Base-by-base conservation (phyloP, 306 rosid species). In the Canavalia ensiformis region DNA sequence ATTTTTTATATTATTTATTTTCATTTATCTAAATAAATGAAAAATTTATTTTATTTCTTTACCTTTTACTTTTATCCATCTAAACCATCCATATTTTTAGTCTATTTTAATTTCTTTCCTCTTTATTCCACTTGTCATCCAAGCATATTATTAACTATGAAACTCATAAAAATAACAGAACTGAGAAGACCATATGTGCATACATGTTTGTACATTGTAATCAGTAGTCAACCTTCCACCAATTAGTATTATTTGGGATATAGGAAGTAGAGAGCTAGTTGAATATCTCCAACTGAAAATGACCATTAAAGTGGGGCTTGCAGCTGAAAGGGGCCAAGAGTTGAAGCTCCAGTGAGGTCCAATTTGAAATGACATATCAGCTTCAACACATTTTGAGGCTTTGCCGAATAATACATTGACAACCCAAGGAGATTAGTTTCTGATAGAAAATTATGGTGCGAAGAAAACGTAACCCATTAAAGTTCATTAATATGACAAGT, bases 141-240 rank as follows among this genome's bases (percentile, higher is more conserved):
- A 18, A 18, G 25, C 25, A 18, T 18, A 18, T 18, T 18, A 18
- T 18, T 18, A 18, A 18, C 25, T 18, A 18, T 18, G 25, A 18
- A 18, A 18, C 25, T 18, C 25, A 18, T 18, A 18, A 18, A 18
- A 18, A 18, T 18, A 18, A 18, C 25, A 18, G 25, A 18, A 18
- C 25, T 18, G 25, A 18, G 25, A 18, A 18, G 25, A 18, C 25
- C 25, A 18, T 18, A 18, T 18, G 25, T 18, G 25, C 25, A 18
- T 18, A 18, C 25, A 18, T 18, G 25, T 18, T 18, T 18, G 25
- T 18, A 18, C 25, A 18, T 18, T 18, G 56, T 57, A 65, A 35
- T 66, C 64, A 54, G 35, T 76, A 45, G 80, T 78, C 90, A 82
- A 89, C 77, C 86, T 70, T 72, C 64, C 87, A 91, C 81, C 77